Evolutionary conservation across 306 rosid species (phyloP).

Genomic region (Arachis stenosperma): DNA sequence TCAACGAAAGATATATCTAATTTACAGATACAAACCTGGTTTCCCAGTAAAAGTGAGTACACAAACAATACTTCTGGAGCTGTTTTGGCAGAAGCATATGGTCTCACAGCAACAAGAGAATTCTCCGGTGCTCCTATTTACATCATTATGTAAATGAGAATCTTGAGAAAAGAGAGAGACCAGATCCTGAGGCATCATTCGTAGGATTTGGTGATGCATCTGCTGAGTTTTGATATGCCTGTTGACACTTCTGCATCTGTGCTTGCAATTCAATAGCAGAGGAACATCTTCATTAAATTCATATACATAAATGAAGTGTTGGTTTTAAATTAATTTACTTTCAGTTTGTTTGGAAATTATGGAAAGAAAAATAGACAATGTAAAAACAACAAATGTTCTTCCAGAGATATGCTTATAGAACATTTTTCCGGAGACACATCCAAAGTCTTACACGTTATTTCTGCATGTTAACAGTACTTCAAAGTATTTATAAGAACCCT

Average conservation of each 20-base stretch:
- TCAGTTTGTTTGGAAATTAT: constrained; percentile 7
- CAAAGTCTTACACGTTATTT: not conserved
- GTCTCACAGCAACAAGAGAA: constrained; percentile 39
- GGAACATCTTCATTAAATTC: constrained; percentile 36
- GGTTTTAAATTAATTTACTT: constrained; percentile 3
- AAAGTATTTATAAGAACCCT: constrained; percentile 17
- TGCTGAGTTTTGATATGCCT: constrained; percentile 68
- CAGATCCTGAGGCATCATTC: constrained; percentile 67
- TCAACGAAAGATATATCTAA: constrained; percentile 35
- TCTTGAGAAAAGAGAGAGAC: constrained; percentile 84
- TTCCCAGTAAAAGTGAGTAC: constrained; percentile 31
- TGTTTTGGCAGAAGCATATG: constrained; percentile 42
- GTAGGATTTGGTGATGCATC: constrained; percentile 74
- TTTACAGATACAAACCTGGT: constrained; percentile 48
- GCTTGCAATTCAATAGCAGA: constrained; percentile 41
- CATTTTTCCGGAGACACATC: constrained; percentile 4
- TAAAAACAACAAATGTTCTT: constrained; percentile 22
- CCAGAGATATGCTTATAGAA: constrained; percentile 17
- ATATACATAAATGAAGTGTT: constrained; percentile 29
- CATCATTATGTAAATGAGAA: constrained; percentile 68
- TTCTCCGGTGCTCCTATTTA: constrained; percentile 30
- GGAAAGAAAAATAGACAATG: constrained; percentile 8
- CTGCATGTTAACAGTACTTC: constrained; percentile 20
- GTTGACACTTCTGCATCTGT: constrained; percentile 95
- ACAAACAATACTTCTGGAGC: constrained; percentile 37